Base-by-base conservation (phyloP, 768 basidiomycete species). In the Collybiopsis luxurians region DNA sequence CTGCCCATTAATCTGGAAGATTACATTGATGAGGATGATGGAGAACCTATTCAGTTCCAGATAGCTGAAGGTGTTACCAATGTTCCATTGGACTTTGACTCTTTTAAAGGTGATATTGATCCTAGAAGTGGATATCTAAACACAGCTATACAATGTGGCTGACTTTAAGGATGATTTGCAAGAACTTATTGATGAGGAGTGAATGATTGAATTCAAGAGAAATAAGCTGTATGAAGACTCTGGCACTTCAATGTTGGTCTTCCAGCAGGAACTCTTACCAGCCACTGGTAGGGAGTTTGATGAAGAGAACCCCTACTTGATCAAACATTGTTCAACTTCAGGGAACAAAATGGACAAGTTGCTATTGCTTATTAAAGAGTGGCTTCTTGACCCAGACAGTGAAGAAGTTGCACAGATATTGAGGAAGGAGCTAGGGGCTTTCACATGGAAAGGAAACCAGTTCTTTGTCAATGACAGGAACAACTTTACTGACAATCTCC, bases 371-470 rank as follows among this genome's bases (percentile, higher is more conserved):
- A n/a, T n/a, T n/a, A n/a, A n/a, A n/a, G n/a, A n/a, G n/a, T n/a
- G n/a, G n/a, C n/a, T n/a, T n/a, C n/a, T n/a, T n/a, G n/a, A n/a
- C n/a, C n/a, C n/a, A n/a, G n/a, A n/a, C n/a, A n/a, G n/a, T n/a
- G n/a, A n/a, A n/a, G n/a, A n/a, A n/a, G n/a, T n/a, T n/a, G n/a
- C n/a, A n/a, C n/a, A n/a, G n/a, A n/a, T n/a, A n/a, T 62, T 27
- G 19, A 69, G 17, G 60, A 68, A 10, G 53, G 69, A 0, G 55
- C 59, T 10, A 36, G 11, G 17, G 17, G 38, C 19, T 1, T 21
- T 42, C 19, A 19, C 5, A 53, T 17, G 36, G 15, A 10, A 28
- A 56, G 53, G 11, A 19, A 34, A 6, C 39, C 51, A 0, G 43
- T 15, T 7, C 28, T 48, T 21, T 10, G 40, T 2, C 23, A 11